Conservation (phyloP, 805 yeast genomes). For the Teunomyces stri region DNA sequence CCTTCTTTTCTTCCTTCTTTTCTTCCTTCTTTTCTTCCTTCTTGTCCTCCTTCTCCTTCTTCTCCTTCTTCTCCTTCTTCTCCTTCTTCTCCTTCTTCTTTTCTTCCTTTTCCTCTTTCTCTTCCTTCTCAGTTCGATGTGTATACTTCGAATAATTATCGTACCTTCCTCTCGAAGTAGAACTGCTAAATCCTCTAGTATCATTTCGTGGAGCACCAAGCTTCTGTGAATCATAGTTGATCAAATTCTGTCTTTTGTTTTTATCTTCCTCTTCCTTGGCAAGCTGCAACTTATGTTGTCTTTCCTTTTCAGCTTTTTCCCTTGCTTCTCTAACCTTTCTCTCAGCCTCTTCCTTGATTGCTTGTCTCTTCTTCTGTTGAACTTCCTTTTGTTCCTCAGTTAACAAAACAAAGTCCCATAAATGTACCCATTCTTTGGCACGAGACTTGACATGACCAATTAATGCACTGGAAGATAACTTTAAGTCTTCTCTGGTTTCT, state of each 20-base stretch:
- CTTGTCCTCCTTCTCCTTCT: not conserved
- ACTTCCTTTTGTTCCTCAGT: slow-evolving; percentile 41
- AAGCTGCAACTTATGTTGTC: slow-evolving; percentile 2
- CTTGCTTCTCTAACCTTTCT: slow-evolving; percentile 14
- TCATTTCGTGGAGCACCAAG: slow-evolving; percentile 10
- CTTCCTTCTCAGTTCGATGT: slow-evolving; percentile 6
- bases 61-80: not conserved
- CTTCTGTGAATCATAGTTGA: slow-evolving; percentile 11
- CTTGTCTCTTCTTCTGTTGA: slow-evolving; percentile 20
- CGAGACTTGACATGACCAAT: slow-evolving; percentile 63
- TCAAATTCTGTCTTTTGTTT: slow-evolving; percentile 7
- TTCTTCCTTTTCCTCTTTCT: slow-evolving; percentile 9
- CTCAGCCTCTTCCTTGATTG: slow-evolving; percentile 14
- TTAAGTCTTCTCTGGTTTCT: slow-evolving; percentile 78
- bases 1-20: slow-evolving; percentile 4
- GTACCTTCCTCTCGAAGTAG: slow-evolving; percentile 24
- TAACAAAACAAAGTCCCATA: slow-evolving; percentile 57
- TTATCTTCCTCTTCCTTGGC: slow-evolving; percentile 10
- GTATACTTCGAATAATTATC: slow-evolving; percentile 29
- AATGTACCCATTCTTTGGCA: slow-evolving; percentile 46
- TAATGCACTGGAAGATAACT: slow-evolving; percentile 70
- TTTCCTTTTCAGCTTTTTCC: slow-evolving; percentile 13
- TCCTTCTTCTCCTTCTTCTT: not conserved
- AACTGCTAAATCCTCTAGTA: slow-evolving; percentile 6
- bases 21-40: slow-evolving; percentile 2